phyloP scores from a whole-genome alignment of 768 basidiomycete genomes.

The Mycena maculata region DNA sequence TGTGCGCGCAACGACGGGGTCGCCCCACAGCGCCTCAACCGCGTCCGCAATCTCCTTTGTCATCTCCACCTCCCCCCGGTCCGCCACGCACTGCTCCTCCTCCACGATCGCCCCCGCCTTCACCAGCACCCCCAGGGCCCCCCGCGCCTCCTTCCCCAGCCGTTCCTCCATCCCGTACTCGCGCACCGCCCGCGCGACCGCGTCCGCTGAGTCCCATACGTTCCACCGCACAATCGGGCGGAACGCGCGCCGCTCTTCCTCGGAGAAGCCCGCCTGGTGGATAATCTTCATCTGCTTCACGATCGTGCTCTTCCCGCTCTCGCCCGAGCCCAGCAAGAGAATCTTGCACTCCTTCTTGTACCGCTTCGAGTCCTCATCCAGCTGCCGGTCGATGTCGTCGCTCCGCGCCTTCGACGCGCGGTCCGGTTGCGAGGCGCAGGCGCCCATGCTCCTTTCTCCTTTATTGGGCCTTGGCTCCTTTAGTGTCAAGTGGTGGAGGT shows the following conservation, averaged over 20 bases:
- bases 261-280: conserved; percentile 74
- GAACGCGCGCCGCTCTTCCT: conserved; percentile 69
- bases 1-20: conserved; percentile 51
- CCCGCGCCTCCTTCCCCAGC: not conserved
- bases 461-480: too few relatives aligned
- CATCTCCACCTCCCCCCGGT: conserved; percentile 56
- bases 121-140: conserved; percentile 33
- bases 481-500: too few relatives aligned
- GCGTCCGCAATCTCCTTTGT: conserved; percentile 68
- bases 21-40: conserved; percentile 63
- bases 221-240: conserved; percentile 71
- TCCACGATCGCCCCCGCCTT: not conserved
- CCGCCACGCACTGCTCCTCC: conserved; percentile 22
- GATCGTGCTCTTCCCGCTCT: conserved; percentile 60
- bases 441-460: too few relatives aligned
- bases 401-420: conserved; percentile 57
- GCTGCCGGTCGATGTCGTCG: conserved; percentile 68
- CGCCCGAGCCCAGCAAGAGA: conserved; percentile 63
- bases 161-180: conserved; percentile 21
- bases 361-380: conserved; percentile 75
- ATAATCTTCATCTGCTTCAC: conserved; percentile 57
- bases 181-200: not conserved
- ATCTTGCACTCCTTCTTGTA: conserved; percentile 82
- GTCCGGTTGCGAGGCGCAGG: too few relatives aligned
- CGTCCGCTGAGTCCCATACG: not conserved